A percentile compares a stretch with the other conserved stretches of the same genome.
Conservation (phyloP, 768 basidiomycete species). For the Gelatoporia subvermispora region DNA sequence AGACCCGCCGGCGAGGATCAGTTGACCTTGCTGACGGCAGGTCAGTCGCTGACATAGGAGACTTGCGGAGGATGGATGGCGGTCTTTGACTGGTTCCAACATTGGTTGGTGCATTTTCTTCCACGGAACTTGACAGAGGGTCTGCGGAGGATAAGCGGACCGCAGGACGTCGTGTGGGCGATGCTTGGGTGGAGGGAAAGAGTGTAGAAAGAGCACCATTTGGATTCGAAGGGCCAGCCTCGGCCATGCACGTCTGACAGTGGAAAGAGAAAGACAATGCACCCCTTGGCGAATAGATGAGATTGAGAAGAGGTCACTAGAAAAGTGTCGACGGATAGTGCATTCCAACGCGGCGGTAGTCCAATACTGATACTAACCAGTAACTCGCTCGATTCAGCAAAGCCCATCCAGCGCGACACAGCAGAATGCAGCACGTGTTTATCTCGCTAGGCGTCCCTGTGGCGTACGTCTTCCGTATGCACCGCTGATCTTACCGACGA, state of each 20-base stretch:
- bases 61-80: slow-evolving; percentile 15
- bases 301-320: background rate
- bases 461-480: too few species aligned
- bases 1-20: slow-evolving; percentile 26
- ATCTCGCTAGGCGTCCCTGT: too few species aligned
- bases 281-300: background rate
- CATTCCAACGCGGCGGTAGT: background rate
- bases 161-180: slow-evolving; percentile 19
- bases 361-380: too few species aligned
- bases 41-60: slow-evolving; percentile 7
- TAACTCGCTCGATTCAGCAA: too few species aligned
- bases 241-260: slow-evolving; percentile 24
- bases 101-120: background rate
- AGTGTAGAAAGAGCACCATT: slow-evolving; percentile 15
- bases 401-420: too few species aligned
- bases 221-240: slow-evolving; percentile 20
- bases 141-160: slow-evolving; percentile 29
- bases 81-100: slow-evolving; percentile 17
- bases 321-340: background rate
- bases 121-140: background rate
- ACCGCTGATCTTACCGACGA: too few species aligned
- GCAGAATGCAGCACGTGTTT: too few species aligned
- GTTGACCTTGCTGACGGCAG: slow-evolving; percentile 5
- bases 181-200: slow-evolving; percentile 6
- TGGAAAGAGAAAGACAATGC: background rate